Conservation (phyloP, 1,139 yeast species). For the Geotrichum fermentans region DNA sequence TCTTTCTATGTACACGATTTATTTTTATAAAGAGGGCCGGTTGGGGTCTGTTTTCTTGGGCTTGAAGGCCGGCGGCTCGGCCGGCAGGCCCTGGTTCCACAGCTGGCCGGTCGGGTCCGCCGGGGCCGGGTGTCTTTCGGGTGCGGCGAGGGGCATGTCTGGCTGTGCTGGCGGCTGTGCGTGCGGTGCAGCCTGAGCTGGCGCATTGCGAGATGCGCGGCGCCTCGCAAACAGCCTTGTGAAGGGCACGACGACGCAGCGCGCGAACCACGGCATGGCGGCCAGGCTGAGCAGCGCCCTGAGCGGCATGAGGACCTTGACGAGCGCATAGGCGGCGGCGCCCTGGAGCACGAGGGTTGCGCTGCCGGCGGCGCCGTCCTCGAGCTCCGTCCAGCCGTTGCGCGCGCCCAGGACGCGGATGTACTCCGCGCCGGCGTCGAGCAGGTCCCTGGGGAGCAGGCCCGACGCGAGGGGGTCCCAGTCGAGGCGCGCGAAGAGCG, state of each 20-base stretch:
- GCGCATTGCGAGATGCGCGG: background rate
- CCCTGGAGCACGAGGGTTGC: conserved; percentile 66
- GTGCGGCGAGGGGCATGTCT: background rate
- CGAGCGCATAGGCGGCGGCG: conserved; percentile 81
- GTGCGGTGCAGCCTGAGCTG: background rate
- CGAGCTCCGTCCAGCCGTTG: conserved; percentile 34
- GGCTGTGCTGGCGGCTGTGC: background rate
- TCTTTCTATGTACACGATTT: background rate
- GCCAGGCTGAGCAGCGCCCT: conserved; percentile 54
- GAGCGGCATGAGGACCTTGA: conserved; percentile 56
- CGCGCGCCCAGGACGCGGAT: conserved; percentile 47
- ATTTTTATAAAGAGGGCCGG: conserved; percentile 13
- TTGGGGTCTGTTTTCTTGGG: conserved; percentile 9
- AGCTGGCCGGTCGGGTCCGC: conserved; percentile 18
- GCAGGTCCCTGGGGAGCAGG: conserved; percentile 56
- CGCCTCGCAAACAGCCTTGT: conserved; percentile 37
- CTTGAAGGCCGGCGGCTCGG: conserved; percentile 16
- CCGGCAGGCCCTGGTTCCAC: conserved; percentile 18
- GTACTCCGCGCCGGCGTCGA: conserved; percentile 56
- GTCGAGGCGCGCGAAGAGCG: conserved; percentile 54
- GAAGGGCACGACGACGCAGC: conserved; percentile 53
- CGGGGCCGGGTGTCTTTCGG: background rate
- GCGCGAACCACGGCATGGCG: conserved; percentile 66
- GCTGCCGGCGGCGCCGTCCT: conserved; percentile 48
- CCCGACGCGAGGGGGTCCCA: conserved; percentile 43